Evolutionary conservation across 179 eudicot species (phyloP).

Genomic region (Beta macrorhiza): DNA sequence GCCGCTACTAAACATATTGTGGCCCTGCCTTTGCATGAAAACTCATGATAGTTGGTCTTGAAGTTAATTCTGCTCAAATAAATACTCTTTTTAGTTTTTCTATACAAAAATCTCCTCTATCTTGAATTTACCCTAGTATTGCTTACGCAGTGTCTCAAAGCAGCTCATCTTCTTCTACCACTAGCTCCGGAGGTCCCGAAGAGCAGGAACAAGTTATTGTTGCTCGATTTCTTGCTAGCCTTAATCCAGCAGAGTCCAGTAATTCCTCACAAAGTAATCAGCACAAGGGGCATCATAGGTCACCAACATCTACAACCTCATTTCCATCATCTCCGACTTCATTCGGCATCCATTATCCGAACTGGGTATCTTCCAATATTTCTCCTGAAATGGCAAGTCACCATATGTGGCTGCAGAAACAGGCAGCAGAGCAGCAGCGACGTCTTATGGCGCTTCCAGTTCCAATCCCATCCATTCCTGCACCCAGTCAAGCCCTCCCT

Average conservation of each 20-base stretch:
- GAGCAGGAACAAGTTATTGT: constrained; percentile 54
- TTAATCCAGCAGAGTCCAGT: constrained; percentile 33
- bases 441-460: constrained; percentile 39
- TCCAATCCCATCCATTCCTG: constrained; percentile 31
- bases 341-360: constrained; percentile 25
- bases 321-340: constrained; percentile 25
- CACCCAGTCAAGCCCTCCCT: constrained; percentile 34
- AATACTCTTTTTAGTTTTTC: not conserved
- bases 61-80: not conserved
- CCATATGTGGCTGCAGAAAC: constrained; percentile 52
- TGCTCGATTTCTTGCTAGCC: constrained; percentile 50
- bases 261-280: constrained; percentile 25
- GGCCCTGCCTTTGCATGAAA: not conserved
- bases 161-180: constrained; percentile 30
- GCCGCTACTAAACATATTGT: not conserved
- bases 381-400: constrained; percentile 43
- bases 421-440: constrained; percentile 41
- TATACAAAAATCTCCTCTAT: not conserved
- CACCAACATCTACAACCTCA: constrained; percentile 28
- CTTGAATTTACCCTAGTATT: constrained; percentile 12
- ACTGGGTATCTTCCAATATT: constrained; percentile 37
- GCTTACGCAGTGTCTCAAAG: constrained; percentile 45
- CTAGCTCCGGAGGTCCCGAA: constrained; percentile 36
- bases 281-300: constrained; percentile 22
- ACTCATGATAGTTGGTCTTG: not conserved